These are phyloP conservation scores for Backusella australiensis DNA, from an alignment of 192 early-diverging fungal genomes.

Conservation along the genomic window DNA sequence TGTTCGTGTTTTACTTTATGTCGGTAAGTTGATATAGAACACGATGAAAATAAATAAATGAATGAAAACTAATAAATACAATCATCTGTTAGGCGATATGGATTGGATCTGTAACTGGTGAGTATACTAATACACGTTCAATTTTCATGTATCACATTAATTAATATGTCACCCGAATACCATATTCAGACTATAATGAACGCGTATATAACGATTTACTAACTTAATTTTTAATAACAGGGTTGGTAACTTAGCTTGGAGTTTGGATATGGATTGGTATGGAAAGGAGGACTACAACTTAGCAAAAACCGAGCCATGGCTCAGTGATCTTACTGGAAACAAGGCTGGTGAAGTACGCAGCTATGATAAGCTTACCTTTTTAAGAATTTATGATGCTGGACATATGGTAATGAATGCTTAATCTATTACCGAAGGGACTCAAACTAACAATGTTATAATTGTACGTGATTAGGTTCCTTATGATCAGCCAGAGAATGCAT, in stretches of 20 bases:
- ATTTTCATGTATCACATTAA: neutral
- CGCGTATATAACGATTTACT: neutral
- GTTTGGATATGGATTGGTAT: slow-evolving; percentile 81
- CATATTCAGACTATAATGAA: neutral
- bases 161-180: neutral
- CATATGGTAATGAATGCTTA: slow-evolving; percentile 58
- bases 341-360: slow-evolving; percentile 65
- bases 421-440: neutral
- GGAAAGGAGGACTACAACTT: slow-evolving; percentile 67
- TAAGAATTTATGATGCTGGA: slow-evolving; percentile 83
- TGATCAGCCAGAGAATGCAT: slow-evolving; percentile 78
- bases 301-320: slow-evolving; percentile 67
- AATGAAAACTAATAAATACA: neutral
- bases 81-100: slow-evolving; percentile 22
- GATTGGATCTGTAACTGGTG: slow-evolving; percentile 40
- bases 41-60: neutral
- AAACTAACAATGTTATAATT: neutral
- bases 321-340: slow-evolving; percentile 43
- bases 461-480: slow-evolving; percentile 58
- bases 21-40: slow-evolving; percentile 44
- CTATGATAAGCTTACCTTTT: slow-evolving; percentile 71
- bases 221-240: neutral
- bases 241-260: slow-evolving; percentile 90
- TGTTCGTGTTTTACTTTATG: slow-evolving; percentile 84
- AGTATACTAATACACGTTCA: neutral